phyloP scores from a whole-genome alignment of 768 basidiomycete genomes.

The Lentinus brumalis region DNA sequence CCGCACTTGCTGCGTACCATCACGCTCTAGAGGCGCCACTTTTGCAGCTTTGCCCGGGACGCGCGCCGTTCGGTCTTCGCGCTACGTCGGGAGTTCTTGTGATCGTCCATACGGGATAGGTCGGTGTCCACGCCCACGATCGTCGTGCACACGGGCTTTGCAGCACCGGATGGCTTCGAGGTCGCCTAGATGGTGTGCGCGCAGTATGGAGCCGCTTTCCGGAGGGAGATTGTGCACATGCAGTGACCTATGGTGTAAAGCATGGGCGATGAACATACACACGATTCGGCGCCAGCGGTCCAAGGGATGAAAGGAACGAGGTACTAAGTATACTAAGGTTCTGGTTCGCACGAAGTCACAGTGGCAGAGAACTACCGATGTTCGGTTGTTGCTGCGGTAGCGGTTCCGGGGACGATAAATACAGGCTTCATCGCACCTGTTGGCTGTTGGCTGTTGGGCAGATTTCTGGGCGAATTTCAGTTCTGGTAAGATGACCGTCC shows the following conservation, averaged over 20 bases:
- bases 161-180: neutral
- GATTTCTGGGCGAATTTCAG: no score
- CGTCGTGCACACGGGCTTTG: neutral
- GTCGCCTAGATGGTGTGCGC: neutral
- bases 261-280: no score
- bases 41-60: neutral
- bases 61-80: conserved; percentile 3
- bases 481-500: no score
- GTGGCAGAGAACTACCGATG: no score
- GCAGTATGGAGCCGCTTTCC: neutral
- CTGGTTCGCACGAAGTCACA: no score
- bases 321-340: no score
- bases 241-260: neutral
- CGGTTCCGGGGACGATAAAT: no score
- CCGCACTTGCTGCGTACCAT: neutral
- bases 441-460: no score
- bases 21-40: conserved; percentile 2
- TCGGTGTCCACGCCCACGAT: neutral
- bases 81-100: neutral
- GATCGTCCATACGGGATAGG: neutral
- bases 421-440: no score
- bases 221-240: neutral
- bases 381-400: no score
- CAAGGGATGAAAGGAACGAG: no score
- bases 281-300: no score